These are phyloP conservation scores for Cajanus cajan DNA, from an alignment of 306 rosid genomes.

Conservation along the genomic window DNA sequence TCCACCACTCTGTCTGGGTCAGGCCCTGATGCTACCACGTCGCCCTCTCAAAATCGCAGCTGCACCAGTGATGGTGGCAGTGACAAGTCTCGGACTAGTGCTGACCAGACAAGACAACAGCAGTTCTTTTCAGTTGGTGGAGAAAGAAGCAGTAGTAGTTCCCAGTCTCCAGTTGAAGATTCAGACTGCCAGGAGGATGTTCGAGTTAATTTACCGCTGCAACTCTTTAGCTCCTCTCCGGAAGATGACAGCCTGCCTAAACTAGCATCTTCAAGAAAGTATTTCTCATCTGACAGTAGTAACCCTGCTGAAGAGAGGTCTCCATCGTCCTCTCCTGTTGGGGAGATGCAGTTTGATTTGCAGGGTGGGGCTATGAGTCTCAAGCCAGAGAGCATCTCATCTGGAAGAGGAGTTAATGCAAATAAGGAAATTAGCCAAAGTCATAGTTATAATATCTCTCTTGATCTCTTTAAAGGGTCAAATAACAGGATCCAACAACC, in stretches of 20 bases:
- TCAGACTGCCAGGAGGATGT: constrained; percentile 59
- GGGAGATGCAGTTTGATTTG: constrained; percentile 67
- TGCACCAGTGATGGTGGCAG: constrained; percentile 58
- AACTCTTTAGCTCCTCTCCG: constrained; percentile 72
- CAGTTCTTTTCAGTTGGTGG: constrained; percentile 61
- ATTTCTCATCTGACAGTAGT: constrained; percentile 90
- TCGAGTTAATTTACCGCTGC: constrained; percentile 67
- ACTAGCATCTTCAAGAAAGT: constrained; percentile 56
- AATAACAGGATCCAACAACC: constrained; percentile 50
- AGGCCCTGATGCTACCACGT: constrained; percentile 47
- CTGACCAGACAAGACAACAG: constrained; percentile 38
- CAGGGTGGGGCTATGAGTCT: constrained; percentile 46
- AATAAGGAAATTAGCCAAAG: constrained; percentile 45
- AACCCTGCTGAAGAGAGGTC: constrained; percentile 78
- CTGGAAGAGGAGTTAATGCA: constrained; percentile 37
- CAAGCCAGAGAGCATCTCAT: constrained; percentile 42
- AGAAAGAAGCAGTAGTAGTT: constrained; percentile 82
- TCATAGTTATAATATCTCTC: constrained; percentile 50
- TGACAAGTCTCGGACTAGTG: constrained; percentile 50
- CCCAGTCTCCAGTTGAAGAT: constrained; percentile 80
- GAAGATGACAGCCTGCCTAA: constrained; percentile 57
- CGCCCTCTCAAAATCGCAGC: constrained; percentile 59
- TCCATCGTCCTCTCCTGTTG: constrained; percentile 70
- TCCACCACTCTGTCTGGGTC: constrained; percentile 67
- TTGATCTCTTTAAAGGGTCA: constrained; percentile 73